Evolutionary conservation across 495 filamentous ascomycete species (phyloP).

Genomic region (Filosporella fistucella): DNA sequence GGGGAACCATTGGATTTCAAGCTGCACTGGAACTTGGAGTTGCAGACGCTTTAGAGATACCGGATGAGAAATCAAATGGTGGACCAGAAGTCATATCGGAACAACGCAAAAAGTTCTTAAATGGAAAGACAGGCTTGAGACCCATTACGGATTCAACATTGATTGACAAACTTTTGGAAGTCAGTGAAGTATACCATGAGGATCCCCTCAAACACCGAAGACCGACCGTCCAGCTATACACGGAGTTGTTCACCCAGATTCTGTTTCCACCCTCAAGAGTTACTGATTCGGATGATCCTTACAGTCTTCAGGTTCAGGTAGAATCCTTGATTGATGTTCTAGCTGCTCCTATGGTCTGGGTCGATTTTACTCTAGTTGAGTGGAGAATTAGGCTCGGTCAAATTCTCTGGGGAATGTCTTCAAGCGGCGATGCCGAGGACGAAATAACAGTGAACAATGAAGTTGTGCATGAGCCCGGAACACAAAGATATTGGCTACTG

Average conservation of each 20-base stretch:
- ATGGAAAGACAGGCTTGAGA: slow-evolving; percentile 37
- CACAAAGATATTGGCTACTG: slow-evolving; percentile 70
- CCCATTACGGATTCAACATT: slow-evolving; percentile 46
- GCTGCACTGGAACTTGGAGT: slow-evolving; percentile 66
- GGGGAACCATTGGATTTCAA: slow-evolving; percentile 70
- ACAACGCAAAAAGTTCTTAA: slow-evolving; percentile 44
- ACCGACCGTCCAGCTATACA: slow-evolving; percentile 39
- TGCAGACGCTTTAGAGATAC: slow-evolving; percentile 51
- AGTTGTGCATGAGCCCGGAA: slow-evolving; percentile 38
- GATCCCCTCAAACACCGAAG: slow-evolving; percentile 20
- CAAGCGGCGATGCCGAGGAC: slow-evolving; percentile 33
- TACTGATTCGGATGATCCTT: slow-evolving; percentile 51
- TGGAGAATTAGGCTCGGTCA: slow-evolving; percentile 81
- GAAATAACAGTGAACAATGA: slow-evolving; percentile 34
- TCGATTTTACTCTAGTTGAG: slow-evolving; percentile 73
- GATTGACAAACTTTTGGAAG: slow-evolving; percentile 46
- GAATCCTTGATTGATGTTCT: slow-evolving; percentile 51
- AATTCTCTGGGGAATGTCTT: slow-evolving; percentile 64
- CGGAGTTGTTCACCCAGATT: slow-evolving; percentile 53
- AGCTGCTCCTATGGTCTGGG: slow-evolving; percentile 56
- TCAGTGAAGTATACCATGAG: slow-evolving; percentile 37
- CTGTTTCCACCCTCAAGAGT: slow-evolving; percentile 53
- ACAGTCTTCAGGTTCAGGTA: slow-evolving; percentile 56
- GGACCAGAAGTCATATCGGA: slow-evolving; percentile 35
- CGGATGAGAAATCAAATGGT: slow-evolving; percentile 45